Percentiles rank a stretch among this genome's conserved stretches.
Evolutionary conservation across 2,329 filamentous ascomycete genomes (phyloP).

Genomic region (Talaromyces sp.): DNA sequence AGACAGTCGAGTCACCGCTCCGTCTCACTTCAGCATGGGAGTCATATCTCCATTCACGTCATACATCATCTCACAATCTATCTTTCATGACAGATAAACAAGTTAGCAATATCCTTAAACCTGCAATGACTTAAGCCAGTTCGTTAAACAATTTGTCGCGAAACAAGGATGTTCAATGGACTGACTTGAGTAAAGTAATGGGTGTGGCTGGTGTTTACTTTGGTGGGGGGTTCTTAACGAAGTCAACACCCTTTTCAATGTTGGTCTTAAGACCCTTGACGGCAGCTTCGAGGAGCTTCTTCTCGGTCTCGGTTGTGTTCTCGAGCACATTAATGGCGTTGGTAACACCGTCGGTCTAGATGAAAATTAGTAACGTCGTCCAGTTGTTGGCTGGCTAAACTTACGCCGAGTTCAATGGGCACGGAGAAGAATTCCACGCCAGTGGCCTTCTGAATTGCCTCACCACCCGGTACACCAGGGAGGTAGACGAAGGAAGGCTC

Average conservation of each 20-base stretch:
- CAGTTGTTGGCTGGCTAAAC: constrained; percentile 34
- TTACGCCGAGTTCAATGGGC: constrained; percentile 88
- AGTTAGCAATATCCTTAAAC: constrained; percentile 29
- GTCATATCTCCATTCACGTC: constrained; percentile 15
- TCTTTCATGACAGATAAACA: constrained; percentile 38
- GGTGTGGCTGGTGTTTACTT: constrained; percentile 60
- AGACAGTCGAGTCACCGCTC: constrained; percentile 12
- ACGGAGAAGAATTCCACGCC: constrained; percentile 94
- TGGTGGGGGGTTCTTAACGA: constrained; percentile 81
- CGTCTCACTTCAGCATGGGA: constrained; percentile 4
- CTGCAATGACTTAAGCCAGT: constrained; percentile 19
- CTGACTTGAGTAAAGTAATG: constrained; percentile 18
- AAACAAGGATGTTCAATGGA: constrained; percentile 22
- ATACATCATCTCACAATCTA: constrained; percentile 43
- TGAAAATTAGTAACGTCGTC: constrained; percentile 20
- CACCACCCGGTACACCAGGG: constrained; percentile 80
- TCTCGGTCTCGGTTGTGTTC: constrained; percentile 78
- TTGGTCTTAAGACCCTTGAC: constrained; percentile 82
- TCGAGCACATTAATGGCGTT: constrained; percentile 78
- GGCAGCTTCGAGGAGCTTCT: constrained; percentile 74
- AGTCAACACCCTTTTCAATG: constrained; percentile 89
- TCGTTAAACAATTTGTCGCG: constrained; percentile 15
- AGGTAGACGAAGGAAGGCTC: constrained; percentile 97
- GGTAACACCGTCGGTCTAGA: constrained; percentile 75
- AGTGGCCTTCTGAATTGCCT: constrained; percentile 77